phyloP scores from a whole-genome alignment of 2,329 filamentous ascomycete genomes.

The Periconia digitata region DNA sequence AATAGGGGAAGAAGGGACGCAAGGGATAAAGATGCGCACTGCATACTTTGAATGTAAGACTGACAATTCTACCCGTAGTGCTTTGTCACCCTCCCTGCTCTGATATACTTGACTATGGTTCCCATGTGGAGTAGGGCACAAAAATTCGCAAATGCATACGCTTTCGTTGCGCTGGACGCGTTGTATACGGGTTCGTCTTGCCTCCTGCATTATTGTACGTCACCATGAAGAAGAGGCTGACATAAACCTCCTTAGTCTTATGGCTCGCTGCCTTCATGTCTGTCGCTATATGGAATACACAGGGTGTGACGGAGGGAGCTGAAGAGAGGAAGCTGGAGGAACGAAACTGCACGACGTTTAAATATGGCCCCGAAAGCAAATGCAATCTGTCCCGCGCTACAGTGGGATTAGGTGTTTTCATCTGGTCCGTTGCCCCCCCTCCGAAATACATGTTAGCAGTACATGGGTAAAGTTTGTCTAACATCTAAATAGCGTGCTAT shows the following conservation, averaged over 20 bases:
- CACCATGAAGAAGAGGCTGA: not conserved
- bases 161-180: constrained; percentile 58
- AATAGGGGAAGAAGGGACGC: not conserved
- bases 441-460: too few species aligned
- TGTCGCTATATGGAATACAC: constrained; percentile 58
- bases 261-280: constrained; percentile 63
- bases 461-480: not conserved
- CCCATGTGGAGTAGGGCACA: constrained; percentile 62
- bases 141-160: constrained; percentile 62
- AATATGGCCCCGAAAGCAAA: constrained; percentile 56
- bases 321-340: constrained; percentile 43
- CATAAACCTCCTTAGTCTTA: constrained; percentile 42
- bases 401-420: constrained; percentile 58
- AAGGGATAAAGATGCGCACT: not conserved
- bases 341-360: constrained; percentile 57
- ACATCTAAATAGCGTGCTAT: constrained; percentile 50
- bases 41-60: constrained; percentile 4
- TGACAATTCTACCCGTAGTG: constrained; percentile 48
- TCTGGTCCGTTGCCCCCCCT: constrained; percentile 51
- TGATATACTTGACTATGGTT: constrained; percentile 62
- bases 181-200: constrained; percentile 46
- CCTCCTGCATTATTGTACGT: not conserved
- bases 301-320: constrained; percentile 56
- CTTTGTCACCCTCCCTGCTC: constrained; percentile 59
- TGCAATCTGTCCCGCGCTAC: constrained; percentile 60